Percentiles rank a stretch among this genome's conserved stretches.
phyloP scores from a whole-genome alignment of 257 asterid species.

The Plantago ovata region DNA sequence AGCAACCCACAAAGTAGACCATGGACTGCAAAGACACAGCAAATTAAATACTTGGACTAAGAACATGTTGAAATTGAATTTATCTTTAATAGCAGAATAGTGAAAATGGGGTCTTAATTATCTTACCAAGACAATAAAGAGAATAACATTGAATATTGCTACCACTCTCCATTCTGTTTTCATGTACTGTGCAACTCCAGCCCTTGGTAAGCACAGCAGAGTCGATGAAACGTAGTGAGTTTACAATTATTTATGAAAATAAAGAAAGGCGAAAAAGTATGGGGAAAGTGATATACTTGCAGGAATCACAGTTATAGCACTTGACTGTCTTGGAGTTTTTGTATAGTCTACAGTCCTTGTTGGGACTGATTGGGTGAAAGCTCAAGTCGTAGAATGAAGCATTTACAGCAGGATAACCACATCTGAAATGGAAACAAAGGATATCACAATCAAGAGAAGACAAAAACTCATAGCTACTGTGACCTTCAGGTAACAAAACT shows the following conservation, averaged over 20 bases:
- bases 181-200: conserved; percentile 97
- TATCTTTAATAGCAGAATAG: neutral
- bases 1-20: conserved; percentile 85
- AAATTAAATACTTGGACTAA: neutral
- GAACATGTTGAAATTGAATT: neutral
- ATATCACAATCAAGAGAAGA: neutral
- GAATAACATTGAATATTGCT: conserved; percentile 77
- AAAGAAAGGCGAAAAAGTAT: conserved; percentile 13
- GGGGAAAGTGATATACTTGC: conserved; percentile 52
- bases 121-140: conserved; percentile 77
- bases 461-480: neutral
- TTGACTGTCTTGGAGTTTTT: conserved; percentile 59
- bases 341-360: conserved; percentile 81
- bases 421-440: conserved; percentile 31
- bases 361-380: conserved; percentile 64
- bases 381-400: conserved; percentile 83
- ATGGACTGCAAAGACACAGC: conserved; percentile 48
- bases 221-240: conserved; percentile 11
- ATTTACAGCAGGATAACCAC: conserved; percentile 86
- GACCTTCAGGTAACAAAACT: conserved; percentile 4
- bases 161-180: conserved; percentile 94
- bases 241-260: conserved; percentile 2
- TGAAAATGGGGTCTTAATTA: conserved; percentile 12
- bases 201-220: conserved; percentile 38
- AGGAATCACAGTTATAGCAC: conserved; percentile 89